Conservation (phyloP, 1,284 basidiomycete genomes). For the Neonothopanus nambi region DNA sequence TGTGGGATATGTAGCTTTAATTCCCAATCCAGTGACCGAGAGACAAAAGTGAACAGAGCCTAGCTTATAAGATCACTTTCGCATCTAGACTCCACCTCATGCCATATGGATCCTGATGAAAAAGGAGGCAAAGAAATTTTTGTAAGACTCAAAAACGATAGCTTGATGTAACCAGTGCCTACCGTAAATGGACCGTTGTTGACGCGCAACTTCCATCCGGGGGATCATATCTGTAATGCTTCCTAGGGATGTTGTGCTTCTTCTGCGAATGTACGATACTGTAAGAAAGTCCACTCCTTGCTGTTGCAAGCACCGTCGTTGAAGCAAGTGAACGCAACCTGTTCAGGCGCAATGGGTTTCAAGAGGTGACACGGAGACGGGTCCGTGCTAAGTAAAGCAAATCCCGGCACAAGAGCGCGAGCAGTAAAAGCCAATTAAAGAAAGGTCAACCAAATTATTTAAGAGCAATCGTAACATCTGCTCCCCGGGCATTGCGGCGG, state of each 20-base stretch:
- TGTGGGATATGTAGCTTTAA: constrained; percentile 53
- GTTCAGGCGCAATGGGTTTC: constrained; percentile 45
- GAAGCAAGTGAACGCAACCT: constrained; percentile 52
- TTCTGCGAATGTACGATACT: constrained; percentile 53
- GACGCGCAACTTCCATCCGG: constrained; percentile 40
- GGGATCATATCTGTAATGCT: constrained; percentile 63
- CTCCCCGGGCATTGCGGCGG: constrained; percentile 45
- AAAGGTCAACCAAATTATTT: neutral
- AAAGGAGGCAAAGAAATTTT: constrained; percentile 6
- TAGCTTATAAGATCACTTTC: constrained; percentile 54
- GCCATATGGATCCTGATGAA: constrained; percentile 62
- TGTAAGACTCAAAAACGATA: constrained; percentile 11
- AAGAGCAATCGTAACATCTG: constrained; percentile 27
- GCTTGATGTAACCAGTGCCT: constrained; percentile 20
- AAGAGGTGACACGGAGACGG: constrained; percentile 47
- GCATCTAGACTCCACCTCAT: constrained; percentile 64
- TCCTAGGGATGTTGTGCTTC: constrained; percentile 52
- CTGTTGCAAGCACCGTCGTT: constrained; percentile 72
- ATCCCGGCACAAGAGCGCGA: constrained; percentile 53
- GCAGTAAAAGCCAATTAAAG: constrained; percentile 11
- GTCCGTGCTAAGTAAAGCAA: constrained; percentile 34
- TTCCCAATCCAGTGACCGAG: too few relatives aligned
- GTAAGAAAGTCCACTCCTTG: constrained; percentile 64
- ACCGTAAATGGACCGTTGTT: constrained; percentile 70
- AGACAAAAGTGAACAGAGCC: constrained; percentile 6